Base-by-base conservation (phyloP, 192 early-diverging fungal species). In the Coemansia biformis region DNA sequence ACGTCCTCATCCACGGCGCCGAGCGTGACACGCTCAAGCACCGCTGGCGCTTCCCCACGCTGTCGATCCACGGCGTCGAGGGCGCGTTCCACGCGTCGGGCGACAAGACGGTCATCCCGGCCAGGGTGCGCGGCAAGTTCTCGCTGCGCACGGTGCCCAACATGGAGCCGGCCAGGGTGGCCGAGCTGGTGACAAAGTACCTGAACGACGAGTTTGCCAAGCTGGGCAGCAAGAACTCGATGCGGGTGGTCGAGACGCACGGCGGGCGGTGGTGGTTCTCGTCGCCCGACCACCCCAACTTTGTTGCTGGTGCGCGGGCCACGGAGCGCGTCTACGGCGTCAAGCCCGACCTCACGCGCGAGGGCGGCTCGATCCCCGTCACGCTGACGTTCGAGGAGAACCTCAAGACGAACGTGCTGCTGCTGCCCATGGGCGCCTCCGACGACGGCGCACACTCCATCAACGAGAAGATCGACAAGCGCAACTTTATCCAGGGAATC, bases 351-450 rank as follows among this genome's bases (percentile, higher is more conserved):
- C 78, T 90, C 63, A 98, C 93, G 19, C 87, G 96, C 62, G 96
- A 98, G 80, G 95, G 93, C 48, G 96, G 96, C 8, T 91, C 88
- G 23, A 98, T 98, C 59, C 96, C 96, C 17, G 93, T 98, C 12
- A 98, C 96, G 8, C 78, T 98, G 46, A 92, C 89, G 6, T 98
- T 98, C 81, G 91, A 98, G 80, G 92, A 98, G 59, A 87, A 88
- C 31, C 75, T 98, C 16, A 70, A 87, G 46, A 87, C 86, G 77
- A 91, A 84, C 58, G 89, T 93, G 17, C 71, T 98, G 43, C 80
- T 98, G 57, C 78, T 98, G 56, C 95, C 95, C 26, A 95, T 98
- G 92, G 95, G 93, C 44, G 80, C 88, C 17, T 75, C 81, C 54
- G 91, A 92, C 70, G 92, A 93, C 49, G 95, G 95, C 54, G 95